Evolutionary conservation across 2,329 filamentous ascomycete species (phyloP).

Genomic region (Ceratocystis harringtonii): DNA sequence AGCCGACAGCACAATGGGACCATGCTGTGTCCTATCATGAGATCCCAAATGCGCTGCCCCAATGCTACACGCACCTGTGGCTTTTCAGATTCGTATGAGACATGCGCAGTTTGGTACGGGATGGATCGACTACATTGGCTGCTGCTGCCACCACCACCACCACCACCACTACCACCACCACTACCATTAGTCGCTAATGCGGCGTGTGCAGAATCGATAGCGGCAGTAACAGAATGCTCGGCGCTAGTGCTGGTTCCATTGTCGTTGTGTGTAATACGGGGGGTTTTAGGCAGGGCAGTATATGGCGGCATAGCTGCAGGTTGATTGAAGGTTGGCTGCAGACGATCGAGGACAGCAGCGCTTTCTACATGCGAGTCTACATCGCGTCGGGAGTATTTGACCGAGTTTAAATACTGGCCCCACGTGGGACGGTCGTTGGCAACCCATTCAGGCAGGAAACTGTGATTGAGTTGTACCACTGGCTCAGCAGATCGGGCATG

Average conservation of each 20-base stretch:
- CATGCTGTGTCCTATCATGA: conserved; percentile 64
- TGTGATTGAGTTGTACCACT: conserved; percentile 29
- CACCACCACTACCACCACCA: neutral
- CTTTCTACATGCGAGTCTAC: conserved; percentile 36
- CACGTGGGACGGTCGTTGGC: conserved; percentile 27
- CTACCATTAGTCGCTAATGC: neutral
- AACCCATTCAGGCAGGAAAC: conserved; percentile 10
- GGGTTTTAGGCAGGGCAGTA: conserved; percentile 21
- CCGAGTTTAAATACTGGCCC: conserved; percentile 38
- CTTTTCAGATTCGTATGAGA: conserved; percentile 17
- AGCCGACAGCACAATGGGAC: conserved; percentile 74
- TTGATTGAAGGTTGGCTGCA: conserved; percentile 35
- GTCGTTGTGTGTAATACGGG: conserved; percentile 10
- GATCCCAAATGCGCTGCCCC: conserved; percentile 47
- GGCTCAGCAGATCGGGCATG: conserved; percentile 44
- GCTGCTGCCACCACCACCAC: conserved; percentile 4
- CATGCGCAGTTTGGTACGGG: neutral
- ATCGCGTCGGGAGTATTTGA: conserved; percentile 24
- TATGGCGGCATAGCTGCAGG: conserved; percentile 23
- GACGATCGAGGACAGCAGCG: conserved; percentile 30
- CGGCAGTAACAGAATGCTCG: conserved; percentile 16
- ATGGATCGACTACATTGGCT: conserved; percentile 18
- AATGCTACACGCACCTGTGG: conserved; percentile 24
- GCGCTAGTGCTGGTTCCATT: conserved; percentile 18
- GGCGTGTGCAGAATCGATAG: neutral